A percentile compares a stretch with the other conserved stretches of the same genome.
These are phyloP conservation scores for Apostasia shenzhenica DNA, from an alignment of 106 monocot genomes.

Conservation along the genomic window DNA sequence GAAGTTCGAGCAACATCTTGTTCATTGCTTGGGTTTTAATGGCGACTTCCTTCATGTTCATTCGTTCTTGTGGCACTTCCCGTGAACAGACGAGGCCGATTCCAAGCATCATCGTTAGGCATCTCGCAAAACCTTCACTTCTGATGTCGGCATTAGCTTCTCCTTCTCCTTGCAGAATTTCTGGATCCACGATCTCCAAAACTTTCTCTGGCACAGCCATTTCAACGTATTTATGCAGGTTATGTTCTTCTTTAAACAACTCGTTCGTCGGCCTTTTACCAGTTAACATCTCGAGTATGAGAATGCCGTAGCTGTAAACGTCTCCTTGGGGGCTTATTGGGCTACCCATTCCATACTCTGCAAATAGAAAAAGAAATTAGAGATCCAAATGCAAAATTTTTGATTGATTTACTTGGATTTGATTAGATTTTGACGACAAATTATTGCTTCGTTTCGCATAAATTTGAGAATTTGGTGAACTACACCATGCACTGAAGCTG, in stretches of 20 bases:
- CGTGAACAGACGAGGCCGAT: constrained; percentile 20
- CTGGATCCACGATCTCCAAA: constrained; percentile 15
- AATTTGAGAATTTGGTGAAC: background rate
- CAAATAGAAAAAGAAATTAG: too few relatives aligned
- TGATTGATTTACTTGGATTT: background rate
- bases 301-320: constrained; percentile 33
- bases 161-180: background rate
- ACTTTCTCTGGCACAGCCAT: constrained; percentile 12
- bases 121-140: background rate
- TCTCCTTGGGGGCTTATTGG: constrained; percentile 19
- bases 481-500: background rate
- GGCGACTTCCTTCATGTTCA: constrained; percentile 1
- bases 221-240: constrained; percentile 21
- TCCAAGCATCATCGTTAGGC: background rate
- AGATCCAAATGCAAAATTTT: background rate
- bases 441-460: background rate
- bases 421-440: background rate
- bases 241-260: constrained; percentile 4
- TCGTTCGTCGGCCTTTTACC: constrained; percentile 29
- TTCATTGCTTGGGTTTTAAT: too few relatives aligned
- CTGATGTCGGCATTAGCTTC: too few relatives aligned
- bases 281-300: constrained; percentile 35
- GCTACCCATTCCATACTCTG: constrained; percentile 29
- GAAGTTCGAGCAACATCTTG: too few relatives aligned
- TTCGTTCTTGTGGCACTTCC: constrained; percentile 13